These are phyloP conservation scores for Termitomyces sp. DNA, from an alignment of 768 basidiomycete species.

Conservation along the genomic window DNA sequence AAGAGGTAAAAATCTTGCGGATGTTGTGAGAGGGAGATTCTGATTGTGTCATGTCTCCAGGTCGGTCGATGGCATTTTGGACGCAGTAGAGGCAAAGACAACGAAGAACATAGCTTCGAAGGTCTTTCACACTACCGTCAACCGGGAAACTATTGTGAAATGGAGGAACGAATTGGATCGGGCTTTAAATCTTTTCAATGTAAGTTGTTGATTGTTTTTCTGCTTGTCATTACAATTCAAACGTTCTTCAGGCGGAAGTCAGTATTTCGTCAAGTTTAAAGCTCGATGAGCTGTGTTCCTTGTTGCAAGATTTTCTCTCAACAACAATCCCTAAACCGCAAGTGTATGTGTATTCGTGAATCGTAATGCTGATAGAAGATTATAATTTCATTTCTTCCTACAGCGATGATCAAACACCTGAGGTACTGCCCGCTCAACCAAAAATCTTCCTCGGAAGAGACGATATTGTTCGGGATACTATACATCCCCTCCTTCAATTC, in stretches of 20 bases:
- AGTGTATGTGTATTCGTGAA: not conserved
- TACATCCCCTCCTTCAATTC: not conserved
- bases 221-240: not conserved
- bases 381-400: not conserved
- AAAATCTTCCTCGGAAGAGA: constrained; percentile 4
- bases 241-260: constrained; percentile 4
- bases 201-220: not conserved
- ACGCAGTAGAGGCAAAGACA: not conserved
- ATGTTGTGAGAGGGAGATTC: not conserved
- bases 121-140: constrained; percentile 3
- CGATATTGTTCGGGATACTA: not conserved
- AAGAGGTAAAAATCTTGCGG: not conserved
- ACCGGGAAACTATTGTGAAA: constrained; percentile 2
- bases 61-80: not conserved
- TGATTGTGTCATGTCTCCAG: not conserved
- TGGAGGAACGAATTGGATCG: constrained; percentile 5
- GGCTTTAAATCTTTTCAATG: constrained; percentile 7
- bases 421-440: constrained; percentile 1
- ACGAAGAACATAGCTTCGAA: constrained; percentile 2
- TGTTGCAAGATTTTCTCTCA: constrained; percentile 2
- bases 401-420: not conserved
- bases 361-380: not conserved
- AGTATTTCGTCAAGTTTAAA: constrained; percentile 9
- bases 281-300: constrained; percentile 6
- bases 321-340: not conserved